Evolutionary conservation across 768 basidiomycete genomes (phyloP), one percentile per base, ranked within the genome.

Genomic region (Royoungia palumana): DNA sequence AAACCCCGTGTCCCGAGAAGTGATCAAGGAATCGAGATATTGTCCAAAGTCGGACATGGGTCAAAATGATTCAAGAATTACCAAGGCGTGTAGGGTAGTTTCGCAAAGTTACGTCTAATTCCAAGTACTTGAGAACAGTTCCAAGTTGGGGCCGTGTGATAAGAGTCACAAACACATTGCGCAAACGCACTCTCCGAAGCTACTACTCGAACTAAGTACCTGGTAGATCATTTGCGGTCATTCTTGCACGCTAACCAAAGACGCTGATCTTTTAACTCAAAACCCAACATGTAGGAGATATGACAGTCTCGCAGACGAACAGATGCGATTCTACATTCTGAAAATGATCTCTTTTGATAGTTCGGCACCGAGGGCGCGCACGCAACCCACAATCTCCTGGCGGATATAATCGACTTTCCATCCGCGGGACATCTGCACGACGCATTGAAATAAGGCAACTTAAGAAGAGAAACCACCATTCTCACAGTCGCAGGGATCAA

Each of bases 361-460:
- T 30, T 72, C 70, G n/a, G 49, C 32, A 6, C 80, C 78, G 27
- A 82, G 58, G 3, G 70, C 75, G 32, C 60, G 63, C 20, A 79
- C 63, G 50, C 78, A 81, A n/a, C 60, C 56, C 12, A 70, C 55
- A 21, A 78, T 64, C 25, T 70, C 72, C 12, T 58, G 42, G 16
- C 70, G 68, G 16, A 64, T 51, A 40, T 69, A 50, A 14, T 60
- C 47, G 14, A 57, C 54, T 5, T 61, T 53, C 67, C 74, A 71
- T 38, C 64, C 51, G 34, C 20, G 6, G 11, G 57, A 51, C 64
- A 58, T 43, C 64, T 64, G 19, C 21, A 19, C 14, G 25, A 54
- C 45, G 13, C 17, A 30, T 9, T 39, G 19, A 36, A 47, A 56
- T 13, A 7, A 37, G 21, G 50, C n/a, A 14, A 32, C n/a, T n/a